Evolutionary conservation across 2,329 filamentous ascomycete genomes (phyloP), one percentile per base, ranked within the genome.

Genomic region (Chaetomiaceae sp.): DNA sequence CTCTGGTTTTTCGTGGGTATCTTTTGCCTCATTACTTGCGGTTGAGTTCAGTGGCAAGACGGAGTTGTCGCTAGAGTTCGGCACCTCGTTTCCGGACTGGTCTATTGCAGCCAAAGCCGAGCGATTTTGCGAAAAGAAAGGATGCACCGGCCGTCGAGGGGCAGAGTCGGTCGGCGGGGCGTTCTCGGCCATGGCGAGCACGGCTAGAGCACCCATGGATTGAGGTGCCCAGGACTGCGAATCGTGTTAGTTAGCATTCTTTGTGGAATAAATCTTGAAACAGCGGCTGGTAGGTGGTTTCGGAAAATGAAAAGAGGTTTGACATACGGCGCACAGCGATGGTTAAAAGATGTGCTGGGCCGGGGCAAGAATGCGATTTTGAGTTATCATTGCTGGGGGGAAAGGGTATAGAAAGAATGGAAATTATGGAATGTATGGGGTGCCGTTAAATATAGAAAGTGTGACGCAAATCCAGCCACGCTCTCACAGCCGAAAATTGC

Each of bases 101-200:
- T 48, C 37, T 29, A 41, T 8, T 5, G 34, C 8, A 20, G 53
- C 33, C 4, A 43, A 25, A 42, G 47, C 37, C 20, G 33, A 53
- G 44, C 54, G 61, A 14, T 61, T 65, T 21, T 67, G 65, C 1
- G 68, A 57, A 62, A 82, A 82, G 67, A 82, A 81, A 16, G 80
- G 79, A 59, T 82, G 80, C 33, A 82, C 62, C 58, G 77, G 79
- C 61, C 73, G 75, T 21, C 54, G 57, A 40, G 37, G 18, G 7
- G 50, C 27, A 11, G 42, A 32, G 29, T 55, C 58, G 32, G 48
- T 32, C 10, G 53, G 10, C 34, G 29, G 32, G 46, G 51, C 51
- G 50, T 58, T 54, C 8, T 57, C 57, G 43, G 68, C 67, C 78
- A 80, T 81, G 44, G 65, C 70, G 61, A 69, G 67, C 50, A 73